phyloP scores from a whole-genome alignment of 129 eudicot species.

The Mikania micrantha region DNA sequence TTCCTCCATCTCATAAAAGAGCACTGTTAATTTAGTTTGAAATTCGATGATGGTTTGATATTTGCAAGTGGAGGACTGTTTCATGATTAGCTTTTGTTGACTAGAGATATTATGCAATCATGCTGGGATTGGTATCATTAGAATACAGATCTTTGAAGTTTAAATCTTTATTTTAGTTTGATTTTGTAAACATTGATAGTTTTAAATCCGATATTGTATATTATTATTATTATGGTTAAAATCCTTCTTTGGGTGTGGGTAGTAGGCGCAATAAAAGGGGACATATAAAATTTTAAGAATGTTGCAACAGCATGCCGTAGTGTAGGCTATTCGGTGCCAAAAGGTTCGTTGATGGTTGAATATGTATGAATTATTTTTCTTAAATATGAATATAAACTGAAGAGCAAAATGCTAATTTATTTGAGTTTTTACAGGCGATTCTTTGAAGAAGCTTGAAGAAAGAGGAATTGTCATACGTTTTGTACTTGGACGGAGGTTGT shows the following conservation, averaged over 20 bases:
- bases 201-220: not conserved
- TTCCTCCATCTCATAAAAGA: too few species aligned
- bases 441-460: constrained; percentile 76
- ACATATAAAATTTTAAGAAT: too few species aligned
- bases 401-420: not conserved
- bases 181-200: not conserved
- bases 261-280: too few species aligned
- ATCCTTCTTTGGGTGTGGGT: too few species aligned
- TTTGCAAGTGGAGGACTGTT: not conserved
- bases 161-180: not conserved
- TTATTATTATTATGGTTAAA: not conserved
- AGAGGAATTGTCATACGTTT: constrained; percentile 83
- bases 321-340: too few species aligned
- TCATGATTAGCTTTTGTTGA: not conserved
- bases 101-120: not conserved
- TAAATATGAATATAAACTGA: too few species aligned
- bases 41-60: not conserved
- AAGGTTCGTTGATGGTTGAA: too few species aligned
- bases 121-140: not conserved
- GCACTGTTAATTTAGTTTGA: constrained; percentile 1
- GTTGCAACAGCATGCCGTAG: too few species aligned
- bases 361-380: too few species aligned
- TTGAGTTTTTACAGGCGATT: constrained; percentile 45
- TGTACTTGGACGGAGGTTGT: constrained; percentile 90
- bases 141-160: not conserved